These are phyloP conservation scores for Teunomyces gatunensis DNA, from an alignment of 805 yeast genomes.

Conservation along the genomic window DNA sequence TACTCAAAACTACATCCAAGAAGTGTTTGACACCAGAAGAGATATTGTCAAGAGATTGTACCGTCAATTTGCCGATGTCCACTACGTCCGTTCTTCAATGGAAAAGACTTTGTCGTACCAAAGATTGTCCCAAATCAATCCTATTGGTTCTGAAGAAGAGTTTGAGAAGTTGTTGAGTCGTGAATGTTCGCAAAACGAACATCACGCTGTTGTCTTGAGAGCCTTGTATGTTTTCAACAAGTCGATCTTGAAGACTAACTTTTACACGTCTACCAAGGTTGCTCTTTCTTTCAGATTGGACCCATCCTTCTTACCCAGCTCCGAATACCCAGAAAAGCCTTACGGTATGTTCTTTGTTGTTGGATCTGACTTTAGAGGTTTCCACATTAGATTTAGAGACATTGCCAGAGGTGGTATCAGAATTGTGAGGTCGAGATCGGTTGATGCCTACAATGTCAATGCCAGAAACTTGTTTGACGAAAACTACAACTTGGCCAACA, in stretches of 20 bases:
- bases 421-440: slow-evolving; percentile 82
- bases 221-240: slow-evolving; percentile 84
- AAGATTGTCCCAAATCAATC: slow-evolving; percentile 74
- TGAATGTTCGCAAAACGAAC: slow-evolving; percentile 77
- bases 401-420: slow-evolving; percentile 98
- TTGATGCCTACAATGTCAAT: slow-evolving; percentile 81
- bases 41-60: slow-evolving; percentile 78
- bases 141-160: slow-evolving; percentile 71
- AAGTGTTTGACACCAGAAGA: slow-evolving; percentile 67
- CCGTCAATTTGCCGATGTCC: slow-evolving; percentile 87
- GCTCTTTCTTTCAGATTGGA: slow-evolving; percentile 91
- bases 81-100: slow-evolving; percentile 69
- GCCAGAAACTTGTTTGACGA: slow-evolving; percentile 91
- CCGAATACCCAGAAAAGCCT: slow-evolving; percentile 90
- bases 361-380: slow-evolving; percentile 95
- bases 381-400: slow-evolving; percentile 95
- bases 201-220: slow-evolving; percentile 71
- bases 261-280: slow-evolving; percentile 89
- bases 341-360: slow-evolving; percentile 94
- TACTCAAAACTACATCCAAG: slow-evolving; percentile 78
- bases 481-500: slow-evolving; percentile 90
- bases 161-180: slow-evolving; percentile 65
- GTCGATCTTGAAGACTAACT: slow-evolving; percentile 87
- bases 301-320: slow-evolving; percentile 77
- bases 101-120: slow-evolving; percentile 84